Conservation (phyloP, 2,329 filamentous ascomycete species). For the Colletotrichum australisinense region DNA sequence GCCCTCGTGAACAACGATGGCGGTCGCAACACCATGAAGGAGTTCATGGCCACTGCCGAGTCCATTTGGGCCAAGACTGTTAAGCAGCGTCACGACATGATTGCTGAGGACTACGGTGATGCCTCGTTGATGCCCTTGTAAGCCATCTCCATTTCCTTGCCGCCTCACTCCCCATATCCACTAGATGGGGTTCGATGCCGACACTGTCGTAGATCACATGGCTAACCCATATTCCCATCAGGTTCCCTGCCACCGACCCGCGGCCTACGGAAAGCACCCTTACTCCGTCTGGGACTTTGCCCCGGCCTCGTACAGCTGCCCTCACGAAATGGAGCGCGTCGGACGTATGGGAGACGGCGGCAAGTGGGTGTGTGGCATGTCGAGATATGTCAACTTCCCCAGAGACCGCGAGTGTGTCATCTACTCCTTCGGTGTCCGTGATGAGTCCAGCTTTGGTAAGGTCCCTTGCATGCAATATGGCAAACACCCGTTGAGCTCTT, state of each 20-base stretch:
- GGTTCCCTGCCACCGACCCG: conserved; percentile 38
- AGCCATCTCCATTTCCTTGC: not conserved
- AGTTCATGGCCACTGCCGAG: conserved; percentile 38
- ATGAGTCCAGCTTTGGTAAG: conserved; percentile 50
- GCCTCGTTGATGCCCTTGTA: conserved; percentile 40
- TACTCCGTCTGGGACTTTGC: conserved; percentile 54
- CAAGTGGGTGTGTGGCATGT: conserved; percentile 56
- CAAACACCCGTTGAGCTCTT: not conserved
- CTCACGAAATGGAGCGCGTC: conserved; percentile 52
- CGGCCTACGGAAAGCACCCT: conserved; percentile 40
- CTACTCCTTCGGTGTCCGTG: conserved; percentile 51
- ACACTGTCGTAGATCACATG: not conserved
- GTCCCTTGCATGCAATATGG: no score
- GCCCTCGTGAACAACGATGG: conserved; percentile 13
- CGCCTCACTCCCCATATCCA: not conserved
- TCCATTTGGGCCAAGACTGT: conserved; percentile 44
- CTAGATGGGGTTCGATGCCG: not conserved
- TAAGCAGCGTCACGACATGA: conserved; percentile 43
- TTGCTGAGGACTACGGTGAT: conserved; percentile 38
- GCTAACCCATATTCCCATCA: conserved; percentile 5
- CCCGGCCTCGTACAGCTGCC: conserved; percentile 52
- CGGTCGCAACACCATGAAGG: conserved; percentile 29
- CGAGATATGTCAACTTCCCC: conserved; percentile 44
- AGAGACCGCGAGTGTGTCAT: conserved; percentile 43
- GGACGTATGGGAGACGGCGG: conserved; percentile 54